Percentiles rank a stretch among this genome's conserved stretches.
These are phyloP conservation scores for Ustilago curta DNA, from an alignment of 1,284 basidiomycete species.

Conservation along the genomic window DNA sequence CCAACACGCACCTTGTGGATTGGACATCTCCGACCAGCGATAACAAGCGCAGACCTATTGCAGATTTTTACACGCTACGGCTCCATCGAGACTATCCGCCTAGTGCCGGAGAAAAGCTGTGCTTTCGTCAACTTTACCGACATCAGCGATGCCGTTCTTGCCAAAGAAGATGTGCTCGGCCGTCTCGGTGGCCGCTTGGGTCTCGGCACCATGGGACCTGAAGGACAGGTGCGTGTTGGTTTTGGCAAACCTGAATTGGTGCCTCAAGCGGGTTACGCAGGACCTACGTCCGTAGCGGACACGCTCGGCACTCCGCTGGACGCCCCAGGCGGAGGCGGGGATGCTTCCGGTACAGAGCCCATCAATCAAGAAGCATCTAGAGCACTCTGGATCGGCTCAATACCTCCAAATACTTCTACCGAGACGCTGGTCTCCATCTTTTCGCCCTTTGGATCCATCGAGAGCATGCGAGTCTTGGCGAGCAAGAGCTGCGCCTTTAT, in stretches of 20 bases:
- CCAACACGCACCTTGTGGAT: constrained; percentile 97
- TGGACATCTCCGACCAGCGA: constrained; percentile 91
- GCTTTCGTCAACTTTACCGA: constrained; percentile 99
- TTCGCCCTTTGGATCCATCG: constrained; percentile 95
- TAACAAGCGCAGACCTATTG: constrained; percentile 92
- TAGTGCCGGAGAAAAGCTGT: constrained; percentile 98
- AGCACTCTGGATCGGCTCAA: constrained; percentile 63
- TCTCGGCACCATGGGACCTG: constrained; percentile 73
- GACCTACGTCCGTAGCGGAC: constrained; percentile 21
- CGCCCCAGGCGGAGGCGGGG: constrained; percentile 1
- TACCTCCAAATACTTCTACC: constrained; percentile 51
- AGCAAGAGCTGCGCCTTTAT: constrained; percentile 97
- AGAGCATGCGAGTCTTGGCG: constrained; percentile 91
- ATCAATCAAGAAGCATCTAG: constrained; percentile 50
- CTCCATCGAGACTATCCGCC: constrained; percentile 90
- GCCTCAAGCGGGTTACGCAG: constrained; percentile 36
- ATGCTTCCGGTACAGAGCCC: constrained; percentile 27
- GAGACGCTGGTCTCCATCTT: constrained; percentile 81
- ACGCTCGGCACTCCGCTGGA: constrained; percentile 8
- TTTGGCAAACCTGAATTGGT: constrained; percentile 97
- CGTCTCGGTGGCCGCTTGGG: constrained; percentile 89
- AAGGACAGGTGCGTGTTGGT: constrained; percentile 86
- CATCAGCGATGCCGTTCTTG: constrained; percentile 89
- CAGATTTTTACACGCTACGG: constrained; percentile 95
- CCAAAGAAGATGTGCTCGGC: constrained; percentile 95